phyloP scores from a whole-genome alignment of 2,329 filamentous ascomycete genomes.

The Akanthomyces dipterigenus region DNA sequence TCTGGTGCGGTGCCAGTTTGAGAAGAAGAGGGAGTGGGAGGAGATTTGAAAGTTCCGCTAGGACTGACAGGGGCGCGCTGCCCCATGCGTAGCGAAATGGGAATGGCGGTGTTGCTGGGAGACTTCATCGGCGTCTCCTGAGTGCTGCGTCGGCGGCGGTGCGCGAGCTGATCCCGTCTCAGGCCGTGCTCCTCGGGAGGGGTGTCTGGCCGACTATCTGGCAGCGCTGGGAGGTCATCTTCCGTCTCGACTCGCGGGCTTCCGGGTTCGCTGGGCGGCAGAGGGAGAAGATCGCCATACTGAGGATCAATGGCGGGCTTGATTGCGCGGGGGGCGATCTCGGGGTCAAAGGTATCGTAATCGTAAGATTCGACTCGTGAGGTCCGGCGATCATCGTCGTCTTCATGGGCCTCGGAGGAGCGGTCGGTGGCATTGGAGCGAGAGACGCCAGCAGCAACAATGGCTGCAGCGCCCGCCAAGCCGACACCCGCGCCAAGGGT shows the following conservation, averaged over 20 bases:
- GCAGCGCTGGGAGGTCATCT: constrained; percentile 40
- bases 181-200: constrained; percentile 41
- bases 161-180: constrained; percentile 33
- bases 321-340: constrained; percentile 51
- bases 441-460: constrained; percentile 32
- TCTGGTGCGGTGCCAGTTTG: constrained; percentile 27
- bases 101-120: constrained; percentile 52
- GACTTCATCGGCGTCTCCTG: constrained; percentile 43
- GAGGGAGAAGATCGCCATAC: constrained; percentile 57
- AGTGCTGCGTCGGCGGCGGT: constrained; percentile 42
- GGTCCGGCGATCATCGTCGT: constrained; percentile 17
- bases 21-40: constrained; percentile 29
- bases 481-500: constrained; percentile 65
- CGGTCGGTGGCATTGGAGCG: constrained; percentile 27
- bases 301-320: constrained; percentile 61
- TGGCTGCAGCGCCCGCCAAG: constrained; percentile 45
- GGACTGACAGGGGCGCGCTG: constrained; percentile 40
- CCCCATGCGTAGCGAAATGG: constrained; percentile 48
- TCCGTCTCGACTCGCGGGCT: constrained; percentile 33
- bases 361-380: constrained; percentile 4
- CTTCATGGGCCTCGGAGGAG: constrained; percentile 17
- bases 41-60: constrained; percentile 27
- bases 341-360: constrained; percentile 44
- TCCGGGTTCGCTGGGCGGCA: constrained; percentile 53
- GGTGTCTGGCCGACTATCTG: constrained; percentile 54